Base-by-base conservation (phyloP, 352 stramenopile species). In the Globisporangium mamillatum region DNA sequence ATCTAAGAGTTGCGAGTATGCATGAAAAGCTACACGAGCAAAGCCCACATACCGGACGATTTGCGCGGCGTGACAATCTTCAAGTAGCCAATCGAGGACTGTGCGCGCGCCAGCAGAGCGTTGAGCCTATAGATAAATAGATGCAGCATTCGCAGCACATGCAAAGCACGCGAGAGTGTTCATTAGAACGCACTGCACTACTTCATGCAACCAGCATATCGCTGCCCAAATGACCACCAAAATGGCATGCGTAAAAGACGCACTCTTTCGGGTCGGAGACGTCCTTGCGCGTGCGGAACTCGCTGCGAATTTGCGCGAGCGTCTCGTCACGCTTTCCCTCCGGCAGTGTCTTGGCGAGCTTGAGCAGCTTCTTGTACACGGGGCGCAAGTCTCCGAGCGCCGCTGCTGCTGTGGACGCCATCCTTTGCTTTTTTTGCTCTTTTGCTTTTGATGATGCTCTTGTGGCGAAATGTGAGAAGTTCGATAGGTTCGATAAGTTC, bases 331-430 rank as follows among this genome's bases (percentile, higher is more conserved):
- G 84, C 75, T 94, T 93, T 66, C 69, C 63, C 50, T 83, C 83
- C 32, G 88, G 86, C 46, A 94, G 77, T 63, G 75, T 86, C 76
- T 93, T 84, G 55, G 88, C 88, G 41, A 94, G 69, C 46, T 79
- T 75, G 73, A 96, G 73, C 62, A 96, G 75, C 77, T 91, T 91
- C 81, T 94, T 96, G 76, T 94, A 96, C 67, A 94, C 67, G 53
- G 84, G 80, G n/a, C 81, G 81, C 66, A 92, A 58, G 71, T 89
- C 81, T 29, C 74, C 50, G 38, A 64, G 53, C 66, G 60, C 59
- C 9, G 20, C 14, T 22, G 66, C 52, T 5, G 71, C 64, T 16
- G 38, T 67, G 18, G 71, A 64, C 25, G 60, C 61, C 75, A 79
- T 88, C 55, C 25, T 63, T 22, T 32, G 52, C 36, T 16, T 20